Percentiles rank a stretch among this genome's conserved stretches.
phyloP scores from a whole-genome alignment of 169 alveolate genomes.

The Plasmodium vivax region DNA sequence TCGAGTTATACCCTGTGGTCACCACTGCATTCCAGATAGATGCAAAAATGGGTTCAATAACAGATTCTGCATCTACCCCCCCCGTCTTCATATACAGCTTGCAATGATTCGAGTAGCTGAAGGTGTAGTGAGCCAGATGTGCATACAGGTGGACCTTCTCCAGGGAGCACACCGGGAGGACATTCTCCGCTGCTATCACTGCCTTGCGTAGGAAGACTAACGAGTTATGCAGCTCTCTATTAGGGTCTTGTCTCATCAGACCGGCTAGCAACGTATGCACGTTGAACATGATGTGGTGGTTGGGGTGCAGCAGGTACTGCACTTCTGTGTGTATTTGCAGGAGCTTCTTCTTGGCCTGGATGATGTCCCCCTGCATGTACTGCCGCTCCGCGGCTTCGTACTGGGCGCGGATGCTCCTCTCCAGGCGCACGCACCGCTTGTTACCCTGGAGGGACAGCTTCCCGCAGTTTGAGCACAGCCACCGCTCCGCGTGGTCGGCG shows the following conservation, averaged over 20 bases:
- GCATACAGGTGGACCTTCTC: conserved; percentile 88
- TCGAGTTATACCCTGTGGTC: conserved; percentile 80
- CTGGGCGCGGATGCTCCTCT: conserved; percentile 75
- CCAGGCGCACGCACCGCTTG: conserved; percentile 74
- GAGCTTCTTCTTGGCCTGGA: conserved; percentile 80
- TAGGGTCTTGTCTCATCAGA: conserved; percentile 80
- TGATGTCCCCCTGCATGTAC: conserved; percentile 79
- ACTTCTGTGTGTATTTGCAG: conserved; percentile 79
- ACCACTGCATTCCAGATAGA: conserved; percentile 85
- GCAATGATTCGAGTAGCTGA: conserved; percentile 63
- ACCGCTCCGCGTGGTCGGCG: conserved; percentile 52
- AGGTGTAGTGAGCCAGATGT: conserved; percentile 85
- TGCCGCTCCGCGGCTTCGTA: conserved; percentile 78
- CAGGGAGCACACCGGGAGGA: conserved; percentile 86
- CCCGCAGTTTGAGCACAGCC: conserved; percentile 88
- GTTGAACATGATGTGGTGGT: conserved; percentile 87
- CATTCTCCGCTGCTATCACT: conserved; percentile 86
- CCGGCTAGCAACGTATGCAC: conserved; percentile 89
- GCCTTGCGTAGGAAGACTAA: conserved; percentile 83
- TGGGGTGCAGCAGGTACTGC: conserved; percentile 87
- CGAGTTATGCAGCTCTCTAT: conserved; percentile 80
- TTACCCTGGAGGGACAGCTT: conserved; percentile 65
- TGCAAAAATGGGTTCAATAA: conserved; percentile 80
- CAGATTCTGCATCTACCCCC: conserved; percentile 27
- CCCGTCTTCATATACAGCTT: conserved; percentile 70